Evolutionary conservation across 1,284 basidiomycete genomes (phyloP).

Genomic region (Sporisorium iseilematis-ciliati): DNA sequence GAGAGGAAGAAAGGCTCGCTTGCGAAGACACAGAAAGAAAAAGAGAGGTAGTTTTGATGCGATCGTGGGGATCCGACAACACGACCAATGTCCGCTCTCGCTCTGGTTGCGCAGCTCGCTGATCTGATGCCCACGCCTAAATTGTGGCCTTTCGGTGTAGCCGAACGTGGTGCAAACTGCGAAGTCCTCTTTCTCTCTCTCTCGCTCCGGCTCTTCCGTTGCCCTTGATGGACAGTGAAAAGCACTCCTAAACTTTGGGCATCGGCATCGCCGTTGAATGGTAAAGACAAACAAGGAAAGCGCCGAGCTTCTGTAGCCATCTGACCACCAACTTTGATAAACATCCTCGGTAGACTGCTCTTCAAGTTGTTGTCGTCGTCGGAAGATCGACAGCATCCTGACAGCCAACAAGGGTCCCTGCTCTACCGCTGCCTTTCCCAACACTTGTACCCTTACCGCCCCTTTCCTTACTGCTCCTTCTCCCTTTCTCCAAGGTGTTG

Average conservation of each 20-base stretch:
- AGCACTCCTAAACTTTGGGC: background rate
- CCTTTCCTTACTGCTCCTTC: too few relatives aligned
- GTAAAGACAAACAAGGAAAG: background rate
- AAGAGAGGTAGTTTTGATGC: too few relatives aligned
- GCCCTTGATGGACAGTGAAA: background rate
- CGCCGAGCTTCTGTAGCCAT: background rate
- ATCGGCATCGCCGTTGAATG: conserved; percentile 3
- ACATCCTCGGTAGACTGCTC: background rate
- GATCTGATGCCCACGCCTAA: conserved; percentile 1
- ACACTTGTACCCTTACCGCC: background rate
- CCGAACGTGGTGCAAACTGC: conserved; percentile 1
- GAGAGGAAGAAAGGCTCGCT: background rate
- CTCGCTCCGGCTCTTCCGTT: background rate
- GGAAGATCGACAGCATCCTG: conserved; percentile 8
- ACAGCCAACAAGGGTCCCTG: background rate
- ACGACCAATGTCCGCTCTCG: background rate
- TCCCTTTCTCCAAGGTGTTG: too few relatives aligned
- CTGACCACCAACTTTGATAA: background rate
- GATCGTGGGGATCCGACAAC: conserved; percentile 33
- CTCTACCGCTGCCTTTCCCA: background rate
- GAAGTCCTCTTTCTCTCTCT: background rate
- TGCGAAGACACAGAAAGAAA: too few relatives aligned
- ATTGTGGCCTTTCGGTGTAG: background rate
- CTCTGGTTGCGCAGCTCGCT: background rate
- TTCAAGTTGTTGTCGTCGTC: background rate